Evolutionary conservation across 495 filamentous ascomycete species (phyloP).

Genomic region (Tuber indicum): DNA sequence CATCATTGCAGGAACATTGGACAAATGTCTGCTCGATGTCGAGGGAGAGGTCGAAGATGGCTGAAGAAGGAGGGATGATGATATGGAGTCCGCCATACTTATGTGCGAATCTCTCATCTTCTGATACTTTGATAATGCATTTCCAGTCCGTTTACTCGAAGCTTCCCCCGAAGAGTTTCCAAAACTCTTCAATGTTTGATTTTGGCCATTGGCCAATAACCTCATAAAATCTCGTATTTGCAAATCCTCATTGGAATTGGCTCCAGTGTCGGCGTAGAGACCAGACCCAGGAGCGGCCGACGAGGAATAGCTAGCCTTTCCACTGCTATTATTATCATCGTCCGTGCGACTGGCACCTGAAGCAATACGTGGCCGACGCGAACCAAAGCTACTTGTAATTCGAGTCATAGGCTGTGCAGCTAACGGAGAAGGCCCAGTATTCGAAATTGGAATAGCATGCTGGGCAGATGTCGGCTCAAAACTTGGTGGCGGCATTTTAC

Average conservation of each 20-base stretch:
- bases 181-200: slow-evolving; percentile 38
- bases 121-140: slow-evolving; percentile 65
- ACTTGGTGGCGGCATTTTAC: not conserved
- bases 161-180: slow-evolving; percentile 21
- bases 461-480: not conserved
- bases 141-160: slow-evolving; percentile 30
- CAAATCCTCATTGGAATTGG: slow-evolving; percentile 42
- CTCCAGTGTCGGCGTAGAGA: slow-evolving; percentile 63
- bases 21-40: slow-evolving; percentile 69
- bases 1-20: slow-evolving; percentile 77
- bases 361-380: slow-evolving; percentile 69
- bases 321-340: slow-evolving; percentile 80
- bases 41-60: slow-evolving; percentile 63
- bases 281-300: slow-evolving; percentile 78
- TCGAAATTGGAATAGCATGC: not conserved
- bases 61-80: slow-evolving; percentile 71
- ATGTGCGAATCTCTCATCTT: slow-evolving; percentile 87
- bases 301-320: slow-evolving; percentile 80
- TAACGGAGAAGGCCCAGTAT: slow-evolving; percentile 29
- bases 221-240: slow-evolving; percentile 40
- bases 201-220: slow-evolving; percentile 35
- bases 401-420: slow-evolving; percentile 56
- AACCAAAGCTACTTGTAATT: slow-evolving; percentile 81
- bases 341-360: slow-evolving; percentile 67
- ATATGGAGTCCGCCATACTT: slow-evolving; percentile 79